phyloP scores from a whole-genome alignment of 1,284 basidiomycete genomes.

The Trichosporon sp. region DNA sequence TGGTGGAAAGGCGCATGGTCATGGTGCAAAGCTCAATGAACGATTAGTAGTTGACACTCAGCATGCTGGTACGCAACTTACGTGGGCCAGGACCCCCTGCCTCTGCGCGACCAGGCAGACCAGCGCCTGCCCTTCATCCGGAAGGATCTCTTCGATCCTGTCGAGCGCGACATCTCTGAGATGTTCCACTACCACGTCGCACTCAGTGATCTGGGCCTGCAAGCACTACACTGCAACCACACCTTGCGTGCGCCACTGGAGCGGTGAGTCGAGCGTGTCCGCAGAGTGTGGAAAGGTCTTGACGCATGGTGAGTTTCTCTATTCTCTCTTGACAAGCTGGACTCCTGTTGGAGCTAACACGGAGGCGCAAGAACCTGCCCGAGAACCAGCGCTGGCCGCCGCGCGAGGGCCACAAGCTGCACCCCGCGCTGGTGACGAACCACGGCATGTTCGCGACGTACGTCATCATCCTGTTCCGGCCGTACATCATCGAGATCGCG shows the following conservation, averaged over 20 bases:
- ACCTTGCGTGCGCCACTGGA: slow-evolving; percentile 29
- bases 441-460: slow-evolving; percentile 38
- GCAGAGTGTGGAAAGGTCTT: slow-evolving; percentile 12
- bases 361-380: slow-evolving; percentile 32
- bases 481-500: slow-evolving; percentile 37
- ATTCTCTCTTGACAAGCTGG: too few relatives aligned
- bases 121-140: slow-evolving; percentile 33
- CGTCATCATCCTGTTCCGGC: slow-evolving; percentile 37
- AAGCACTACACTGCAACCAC: slow-evolving; percentile 35
- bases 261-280: slow-evolving; percentile 28
- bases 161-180: slow-evolving; percentile 25
- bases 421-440: slow-evolving; percentile 31
- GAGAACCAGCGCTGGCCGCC: slow-evolving; percentile 33
- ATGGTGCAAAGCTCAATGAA: too few relatives aligned
- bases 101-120: slow-evolving; percentile 30
- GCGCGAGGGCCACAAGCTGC: slow-evolving; percentile 23
- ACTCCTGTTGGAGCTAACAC: background rate
- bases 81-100: slow-evolving; percentile 32
- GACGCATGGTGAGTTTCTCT: slow-evolving; percentile 26
- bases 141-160: slow-evolving; percentile 19
- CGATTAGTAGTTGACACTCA: slow-evolving; percentile 11
- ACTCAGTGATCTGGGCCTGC: slow-evolving; percentile 30
- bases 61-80: slow-evolving; percentile 35
- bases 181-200: slow-evolving; percentile 31
- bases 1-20: too few relatives aligned